Evolutionary conservation across 1,284 basidiomycete species (phyloP).

Genomic region (Leucoagaricus sp.): DNA sequence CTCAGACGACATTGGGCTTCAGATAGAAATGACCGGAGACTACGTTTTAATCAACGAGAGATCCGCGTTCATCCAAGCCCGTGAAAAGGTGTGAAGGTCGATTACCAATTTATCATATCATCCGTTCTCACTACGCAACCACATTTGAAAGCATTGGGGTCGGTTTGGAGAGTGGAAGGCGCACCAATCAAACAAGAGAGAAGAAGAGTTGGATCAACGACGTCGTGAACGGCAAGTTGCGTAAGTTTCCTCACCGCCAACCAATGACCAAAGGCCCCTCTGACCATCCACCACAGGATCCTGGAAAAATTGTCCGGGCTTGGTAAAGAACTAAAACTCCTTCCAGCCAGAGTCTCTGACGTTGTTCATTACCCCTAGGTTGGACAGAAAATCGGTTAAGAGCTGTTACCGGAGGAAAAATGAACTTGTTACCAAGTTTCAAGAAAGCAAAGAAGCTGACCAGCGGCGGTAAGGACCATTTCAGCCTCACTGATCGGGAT

Average conservation of each 20-base stretch:
- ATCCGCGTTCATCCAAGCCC: too few relatives aligned
- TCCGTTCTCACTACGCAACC: too few relatives aligned
- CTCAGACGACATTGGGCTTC: too few relatives aligned
- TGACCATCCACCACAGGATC: not conserved
- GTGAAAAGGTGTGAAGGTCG: too few relatives aligned
- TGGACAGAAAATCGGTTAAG: not conserved
- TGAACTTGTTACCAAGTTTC: not conserved
- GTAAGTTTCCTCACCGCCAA: too few relatives aligned
- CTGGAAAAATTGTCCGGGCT: too few relatives aligned
- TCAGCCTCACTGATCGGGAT: not conserved
- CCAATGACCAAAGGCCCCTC: too few relatives aligned
- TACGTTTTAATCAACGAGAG: too few relatives aligned
- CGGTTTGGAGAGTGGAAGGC: not conserved
- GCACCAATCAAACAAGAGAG: not conserved
- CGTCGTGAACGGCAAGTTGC: not conserved
- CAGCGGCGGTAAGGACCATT: not conserved
- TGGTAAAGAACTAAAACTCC: not conserved
- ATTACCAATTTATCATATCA: too few relatives aligned
- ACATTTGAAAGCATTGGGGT: not conserved
- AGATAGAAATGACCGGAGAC: too few relatives aligned
- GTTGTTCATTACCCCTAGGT: not conserved
- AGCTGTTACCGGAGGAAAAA: too few relatives aligned
- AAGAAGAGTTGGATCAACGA: not conserved
- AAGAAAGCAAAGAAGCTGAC: constrained; percentile 1
- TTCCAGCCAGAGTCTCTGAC: not conserved